Evolutionary conservation across 345 rosid species (phyloP).

Genomic region (Orychophragmus violaceus): DNA sequence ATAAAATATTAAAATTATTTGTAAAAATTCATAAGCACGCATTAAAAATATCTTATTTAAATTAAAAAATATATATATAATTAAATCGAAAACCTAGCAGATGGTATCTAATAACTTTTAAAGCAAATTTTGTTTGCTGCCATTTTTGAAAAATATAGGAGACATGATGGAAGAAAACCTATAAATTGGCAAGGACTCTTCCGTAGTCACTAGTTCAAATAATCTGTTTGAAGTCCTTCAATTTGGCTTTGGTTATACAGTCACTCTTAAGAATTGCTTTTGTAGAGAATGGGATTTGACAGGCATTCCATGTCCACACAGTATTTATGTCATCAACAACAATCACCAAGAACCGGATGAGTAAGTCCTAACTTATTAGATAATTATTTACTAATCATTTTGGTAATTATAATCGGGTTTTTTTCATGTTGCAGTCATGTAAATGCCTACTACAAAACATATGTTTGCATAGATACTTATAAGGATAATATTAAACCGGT

Average conservation of each 20-base stretch:
- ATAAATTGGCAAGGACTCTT: neutral
- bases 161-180: neutral
- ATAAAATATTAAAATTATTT: too few species aligned
- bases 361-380: neutral
- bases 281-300: neutral
- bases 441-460: neutral
- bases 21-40: too few species aligned
- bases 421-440: neutral
- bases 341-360: neutral
- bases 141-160: neutral
- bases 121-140: neutral
- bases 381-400: neutral
- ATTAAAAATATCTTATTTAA: too few species aligned
- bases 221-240: neutral
- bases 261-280: neutral
- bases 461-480: neutral
- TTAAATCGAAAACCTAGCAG: too few species aligned
- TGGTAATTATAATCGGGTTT: too few species aligned
- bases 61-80: too few species aligned
- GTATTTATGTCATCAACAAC: neutral
- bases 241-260: neutral
- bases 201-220: neutral
- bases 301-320: neutral
- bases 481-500: neutral
- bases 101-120: too few species aligned